Percentiles rank a stretch among this genome's conserved stretches.
Evolutionary conservation across 2,329 filamentous ascomycete species (phyloP).

Genomic region (Plectosphaerella plurivora): DNA sequence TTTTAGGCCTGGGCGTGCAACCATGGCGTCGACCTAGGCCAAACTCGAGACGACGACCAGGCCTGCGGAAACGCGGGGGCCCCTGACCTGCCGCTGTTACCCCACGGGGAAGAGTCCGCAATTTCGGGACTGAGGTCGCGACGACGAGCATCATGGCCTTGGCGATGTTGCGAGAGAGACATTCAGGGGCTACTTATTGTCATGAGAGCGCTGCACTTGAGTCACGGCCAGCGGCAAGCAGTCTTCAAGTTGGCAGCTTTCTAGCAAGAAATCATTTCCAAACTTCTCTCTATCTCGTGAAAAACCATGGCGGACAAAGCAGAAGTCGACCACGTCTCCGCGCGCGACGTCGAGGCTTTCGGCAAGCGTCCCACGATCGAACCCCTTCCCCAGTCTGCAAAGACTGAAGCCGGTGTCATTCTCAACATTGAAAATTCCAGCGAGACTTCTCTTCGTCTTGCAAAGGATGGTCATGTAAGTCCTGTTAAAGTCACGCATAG

Average conservation of each 20-base stretch:
- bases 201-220: not conserved
- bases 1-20: not conserved
- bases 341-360: not conserved
- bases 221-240: not conserved
- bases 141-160: not conserved
- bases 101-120: not conserved
- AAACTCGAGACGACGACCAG: not conserved
- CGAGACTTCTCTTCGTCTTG: not conserved
- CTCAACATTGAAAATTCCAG: not conserved
- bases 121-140: not conserved
- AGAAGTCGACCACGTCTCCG: not conserved
- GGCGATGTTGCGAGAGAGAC: not conserved
- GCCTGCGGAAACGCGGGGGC: not conserved
- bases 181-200: not conserved
- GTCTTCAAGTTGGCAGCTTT: not conserved
- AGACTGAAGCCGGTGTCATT: not conserved
- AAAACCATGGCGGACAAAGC: not conserved
- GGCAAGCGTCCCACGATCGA: not conserved
- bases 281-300: not conserved
- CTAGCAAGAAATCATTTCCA: not conserved
- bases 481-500: not conserved
- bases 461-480: slow-evolving; percentile 1
- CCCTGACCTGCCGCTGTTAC: not conserved
- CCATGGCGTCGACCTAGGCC: no score
- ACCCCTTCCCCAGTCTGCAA: not conserved